Percentiles rank a stretch among this genome's conserved stretches.
Conservation (phyloP, 2,329 filamentous ascomycete genomes). For the Aquanectria penicillioides region DNA sequence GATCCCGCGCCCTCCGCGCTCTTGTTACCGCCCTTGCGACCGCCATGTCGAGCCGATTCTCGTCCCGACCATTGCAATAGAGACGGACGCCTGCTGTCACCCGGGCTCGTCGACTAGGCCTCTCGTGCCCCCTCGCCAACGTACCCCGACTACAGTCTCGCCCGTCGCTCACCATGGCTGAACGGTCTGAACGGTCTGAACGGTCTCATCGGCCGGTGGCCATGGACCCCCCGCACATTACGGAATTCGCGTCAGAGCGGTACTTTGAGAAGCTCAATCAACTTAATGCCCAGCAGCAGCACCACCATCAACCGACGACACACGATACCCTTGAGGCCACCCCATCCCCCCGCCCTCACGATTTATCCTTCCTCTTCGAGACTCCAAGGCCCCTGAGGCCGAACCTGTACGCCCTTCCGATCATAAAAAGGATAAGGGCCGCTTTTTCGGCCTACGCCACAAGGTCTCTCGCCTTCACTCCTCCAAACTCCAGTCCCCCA, state of each 20-base stretch:
- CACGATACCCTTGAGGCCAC: constrained; percentile 35
- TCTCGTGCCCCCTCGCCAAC: constrained; percentile 25
- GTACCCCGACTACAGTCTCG: constrained; percentile 11
- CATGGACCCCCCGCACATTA: constrained; percentile 72
- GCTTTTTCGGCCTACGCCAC: constrained; percentile 54
- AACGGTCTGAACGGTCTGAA: constrained; percentile 46
- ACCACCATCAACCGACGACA: constrained; percentile 39
- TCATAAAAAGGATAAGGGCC: constrained; percentile 53
- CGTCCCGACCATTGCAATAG: constrained; percentile 44
- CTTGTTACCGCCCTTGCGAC: constrained; percentile 24
- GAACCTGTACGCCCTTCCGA: constrained; percentile 45
- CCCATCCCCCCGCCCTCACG: constrained; percentile 47
- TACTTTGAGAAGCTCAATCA: constrained; percentile 71
- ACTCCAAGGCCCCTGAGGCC: constrained; percentile 47
- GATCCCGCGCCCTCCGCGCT: constrained; percentile 27
- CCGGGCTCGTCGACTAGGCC: constrained; percentile 43
- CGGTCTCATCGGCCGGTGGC: constrained; percentile 44
- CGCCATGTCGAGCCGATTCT: constrained; percentile 45
- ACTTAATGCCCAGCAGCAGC: constrained; percentile 60
- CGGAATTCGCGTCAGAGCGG: constrained; percentile 73
- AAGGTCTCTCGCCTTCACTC: constrained; percentile 49
- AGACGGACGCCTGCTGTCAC: constrained; percentile 45
- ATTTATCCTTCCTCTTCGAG: constrained; percentile 62
- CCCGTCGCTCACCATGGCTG: constrained; percentile 45
- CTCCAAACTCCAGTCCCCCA: constrained; percentile 41